Percentiles rank a stretch among this genome's conserved stretches.
These are phyloP conservation scores for Torrubiellomyces zombiae DNA, from an alignment of 2,329 filamentous ascomycete species.

Conservation along the genomic window DNA sequence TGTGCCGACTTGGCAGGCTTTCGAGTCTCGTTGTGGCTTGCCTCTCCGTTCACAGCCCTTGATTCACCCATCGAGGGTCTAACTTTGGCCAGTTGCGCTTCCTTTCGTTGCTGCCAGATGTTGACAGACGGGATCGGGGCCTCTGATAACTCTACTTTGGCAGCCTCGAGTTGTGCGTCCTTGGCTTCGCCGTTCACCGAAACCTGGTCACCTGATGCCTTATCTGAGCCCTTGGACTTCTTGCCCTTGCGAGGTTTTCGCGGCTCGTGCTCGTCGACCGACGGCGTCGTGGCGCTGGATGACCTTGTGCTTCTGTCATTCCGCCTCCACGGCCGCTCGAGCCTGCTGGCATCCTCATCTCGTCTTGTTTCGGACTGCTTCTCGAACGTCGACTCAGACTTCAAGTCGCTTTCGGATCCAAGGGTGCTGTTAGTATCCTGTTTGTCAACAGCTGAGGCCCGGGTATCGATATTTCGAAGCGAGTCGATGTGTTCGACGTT, in stretches of 20 bases:
- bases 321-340: slow-evolving; percentile 24
- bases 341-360: slow-evolving; percentile 20
- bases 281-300: slow-evolving; percentile 46
- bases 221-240: slow-evolving; percentile 32
- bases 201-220: slow-evolving; percentile 31
- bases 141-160: slow-evolving; percentile 54
- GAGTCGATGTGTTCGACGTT: slow-evolving; percentile 11
- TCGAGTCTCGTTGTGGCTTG: slow-evolving; percentile 27
- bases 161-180: slow-evolving; percentile 21
- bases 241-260: slow-evolving; percentile 40
- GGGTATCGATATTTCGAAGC: slow-evolving; percentile 9
- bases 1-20: slow-evolving; percentile 11
- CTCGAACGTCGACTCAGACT: slow-evolving; percentile 17
- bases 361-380: slow-evolving; percentile 16
- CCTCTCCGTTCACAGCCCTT: slow-evolving; percentile 12
- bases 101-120: slow-evolving; percentile 67
- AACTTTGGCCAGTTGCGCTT: slow-evolving; percentile 41
- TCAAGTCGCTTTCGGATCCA: slow-evolving; percentile 20
- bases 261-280: slow-evolving; percentile 41
- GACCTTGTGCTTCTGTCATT: slow-evolving; percentile 36
- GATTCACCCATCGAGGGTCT: slow-evolving; percentile 25
- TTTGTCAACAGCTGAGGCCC: slow-evolving; percentile 12
- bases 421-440: slow-evolving; percentile 17
- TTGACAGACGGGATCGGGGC: slow-evolving; percentile 76
- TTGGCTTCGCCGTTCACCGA: slow-evolving; percentile 40